Percentiles rank a stretch among this genome's conserved stretches.
These are phyloP conservation scores for Phycomyces nitens DNA, from an alignment of 192 early-diverging fungal species.

Conservation along the genomic window DNA sequence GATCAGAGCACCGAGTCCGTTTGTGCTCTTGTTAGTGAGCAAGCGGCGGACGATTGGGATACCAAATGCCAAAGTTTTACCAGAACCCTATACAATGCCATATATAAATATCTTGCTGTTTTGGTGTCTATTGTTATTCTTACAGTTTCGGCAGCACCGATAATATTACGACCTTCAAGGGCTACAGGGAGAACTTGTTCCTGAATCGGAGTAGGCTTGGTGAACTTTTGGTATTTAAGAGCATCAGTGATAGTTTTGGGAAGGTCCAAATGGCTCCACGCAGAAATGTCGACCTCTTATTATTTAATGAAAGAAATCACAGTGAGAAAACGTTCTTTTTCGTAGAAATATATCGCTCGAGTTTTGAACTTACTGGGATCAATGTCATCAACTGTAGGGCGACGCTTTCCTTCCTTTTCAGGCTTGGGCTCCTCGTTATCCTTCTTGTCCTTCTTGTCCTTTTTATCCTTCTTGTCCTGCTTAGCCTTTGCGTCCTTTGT, in stretches of 20 bases:
- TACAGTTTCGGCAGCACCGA: slow-evolving; percentile 91
- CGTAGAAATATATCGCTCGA: too few relatives aligned
- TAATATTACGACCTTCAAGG: slow-evolving; percentile 74
- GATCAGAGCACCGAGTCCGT: slow-evolving; percentile 62
- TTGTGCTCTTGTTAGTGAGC: slow-evolving; percentile 37
- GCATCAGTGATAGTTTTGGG: slow-evolving; percentile 57
- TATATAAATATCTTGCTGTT: not conserved
- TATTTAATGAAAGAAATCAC: not conserved
- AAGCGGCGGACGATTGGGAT: slow-evolving; percentile 84
- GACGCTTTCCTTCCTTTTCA: slow-evolving; percentile 1
- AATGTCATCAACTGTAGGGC: slow-evolving; percentile 24
- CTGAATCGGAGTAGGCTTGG: slow-evolving; percentile 87
- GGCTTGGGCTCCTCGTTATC: slow-evolving; percentile 12
- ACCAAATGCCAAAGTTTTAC: slow-evolving; percentile 95
- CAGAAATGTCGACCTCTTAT: slow-evolving; percentile 60
- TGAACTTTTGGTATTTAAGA: slow-evolving; percentile 69
- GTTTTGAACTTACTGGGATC: slow-evolving; percentile 39
- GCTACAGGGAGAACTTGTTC: slow-evolving; percentile 65
- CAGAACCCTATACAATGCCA: slow-evolving; percentile 61
- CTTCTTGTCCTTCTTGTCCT: slow-evolving; percentile 6
- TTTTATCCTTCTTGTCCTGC: slow-evolving; percentile 23
- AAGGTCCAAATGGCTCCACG: slow-evolving; percentile 68
- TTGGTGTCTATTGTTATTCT: not conserved
- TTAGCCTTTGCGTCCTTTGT: slow-evolving; percentile 17
- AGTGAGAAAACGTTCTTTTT: too few relatives aligned